phyloP scores from a whole-genome alignment of 192 early-diverging fungal genomes.

The Podila clonocystis region DNA sequence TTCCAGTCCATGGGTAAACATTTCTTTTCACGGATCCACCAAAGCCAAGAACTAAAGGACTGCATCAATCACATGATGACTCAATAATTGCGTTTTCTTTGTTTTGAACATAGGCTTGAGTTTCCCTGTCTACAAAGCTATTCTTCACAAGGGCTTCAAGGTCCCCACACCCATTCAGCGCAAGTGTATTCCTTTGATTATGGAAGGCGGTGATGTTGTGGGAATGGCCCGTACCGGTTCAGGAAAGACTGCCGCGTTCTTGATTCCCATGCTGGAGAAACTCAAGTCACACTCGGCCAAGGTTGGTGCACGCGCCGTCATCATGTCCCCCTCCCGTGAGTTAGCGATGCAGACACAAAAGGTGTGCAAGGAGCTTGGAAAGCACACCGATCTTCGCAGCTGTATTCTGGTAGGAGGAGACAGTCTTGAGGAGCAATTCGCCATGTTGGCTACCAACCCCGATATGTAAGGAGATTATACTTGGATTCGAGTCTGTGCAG shows the following conservation, averaged over 20 bases:
- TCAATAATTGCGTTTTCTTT: not conserved
- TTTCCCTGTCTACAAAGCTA: conserved; percentile 83
- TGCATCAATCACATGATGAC: not conserved
- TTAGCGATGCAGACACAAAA: conserved; percentile 96
- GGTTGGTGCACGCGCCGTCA: conserved; percentile 78
- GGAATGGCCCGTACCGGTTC: conserved; percentile 99
- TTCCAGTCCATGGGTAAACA: conserved; percentile 94
- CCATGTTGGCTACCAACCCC: conserved; percentile 91
- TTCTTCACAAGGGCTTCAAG: conserved; percentile 95
- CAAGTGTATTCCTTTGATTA: conserved; percentile 90
- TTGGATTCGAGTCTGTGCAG: not conserved
- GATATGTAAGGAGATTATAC: conserved; percentile 72
- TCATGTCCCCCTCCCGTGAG: conserved; percentile 96
- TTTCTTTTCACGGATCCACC: not conserved
- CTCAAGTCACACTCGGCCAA: conserved; percentile 91
- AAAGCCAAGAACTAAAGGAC: not conserved
- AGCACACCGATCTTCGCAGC: conserved; percentile 91
- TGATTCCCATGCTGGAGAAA: conserved; percentile 91
- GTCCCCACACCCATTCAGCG: conserved; percentile 99
- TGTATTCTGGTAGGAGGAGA: conserved; percentile 96
- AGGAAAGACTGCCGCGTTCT: conserved; percentile 96
- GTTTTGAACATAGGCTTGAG: conserved; percentile 69
- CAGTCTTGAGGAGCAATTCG: conserved; percentile 96
- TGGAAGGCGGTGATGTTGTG: conserved; percentile 93
- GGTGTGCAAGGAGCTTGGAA: conserved; percentile 90